phyloP scores from a whole-genome alignment of 2,329 filamentous ascomycete genomes.

The Zasmidium cellare region DNA sequence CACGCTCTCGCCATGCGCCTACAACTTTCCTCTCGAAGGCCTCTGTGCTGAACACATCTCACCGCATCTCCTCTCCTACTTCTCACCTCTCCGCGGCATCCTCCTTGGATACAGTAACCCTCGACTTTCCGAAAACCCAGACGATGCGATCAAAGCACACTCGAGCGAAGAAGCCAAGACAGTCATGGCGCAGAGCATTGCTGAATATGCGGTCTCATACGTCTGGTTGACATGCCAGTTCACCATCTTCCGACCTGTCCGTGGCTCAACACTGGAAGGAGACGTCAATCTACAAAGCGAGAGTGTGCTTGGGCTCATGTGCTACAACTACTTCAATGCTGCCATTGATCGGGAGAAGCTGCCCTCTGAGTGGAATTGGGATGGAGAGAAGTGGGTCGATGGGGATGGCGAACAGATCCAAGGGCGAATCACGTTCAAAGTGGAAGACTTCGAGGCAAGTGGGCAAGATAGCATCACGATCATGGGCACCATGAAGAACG shows the following conservation, averaged over 20 bases:
- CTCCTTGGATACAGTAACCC: constrained; percentile 72
- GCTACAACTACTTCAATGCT: constrained; percentile 89
- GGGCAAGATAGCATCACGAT: constrained; percentile 23
- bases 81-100: constrained; percentile 70
- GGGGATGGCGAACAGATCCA: constrained; percentile 67
- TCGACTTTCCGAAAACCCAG: constrained; percentile 56
- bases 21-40: constrained; percentile 68
- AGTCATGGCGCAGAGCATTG: constrained; percentile 53
- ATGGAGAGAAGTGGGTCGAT: constrained; percentile 71
- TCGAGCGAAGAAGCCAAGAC: constrained; percentile 6
- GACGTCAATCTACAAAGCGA: constrained; percentile 83
- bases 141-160: constrained; percentile 9
- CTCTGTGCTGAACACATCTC: constrained; percentile 73
- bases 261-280: constrained; percentile 74
- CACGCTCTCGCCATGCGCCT: constrained; percentile 69
- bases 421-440: constrained; percentile 72
- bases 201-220: constrained; percentile 84
- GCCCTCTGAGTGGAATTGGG: constrained; percentile 75
- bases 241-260: constrained; percentile 52
- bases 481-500: constrained; percentile 13
- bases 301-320: constrained; percentile 83
- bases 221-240: constrained; percentile 40
- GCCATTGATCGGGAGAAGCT: constrained; percentile 76
- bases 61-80: constrained; percentile 74
- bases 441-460: constrained; percentile 79